Evolutionary conservation across 73 alveolate species (phyloP), one percentile per base, ranked within the genome.

Genomic region (Stentor roeselii): DNA sequence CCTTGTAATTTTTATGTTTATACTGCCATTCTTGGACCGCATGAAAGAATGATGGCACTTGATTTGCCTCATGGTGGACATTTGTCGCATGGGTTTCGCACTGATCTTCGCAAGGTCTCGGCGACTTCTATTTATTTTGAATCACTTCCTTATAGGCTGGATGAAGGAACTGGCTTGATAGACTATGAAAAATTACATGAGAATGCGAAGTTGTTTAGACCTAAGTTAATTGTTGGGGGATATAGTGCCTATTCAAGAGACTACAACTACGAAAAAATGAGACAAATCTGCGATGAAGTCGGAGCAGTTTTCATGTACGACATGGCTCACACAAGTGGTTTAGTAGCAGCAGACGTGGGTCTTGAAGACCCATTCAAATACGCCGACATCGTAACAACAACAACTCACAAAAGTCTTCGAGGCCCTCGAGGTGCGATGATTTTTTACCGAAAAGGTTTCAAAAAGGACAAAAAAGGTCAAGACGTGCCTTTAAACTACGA

Each of bases 41-140:
- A 92, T 31, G 98, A 93, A 42, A 92, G 98, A 83, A 93, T 93
- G 86, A 84, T 93, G 97, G 93, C 92, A 78, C 59, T 93, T 61
- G 97, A 92, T 87, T 90, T 96, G 36, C 96, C 99, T n/a, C 96
- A 95, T 78, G 99, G 99, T 3, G 99, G 99, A 3, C 98, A 95
- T 75, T 32, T 87, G 60, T 83, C 90, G 31, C 93, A 87, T n/a
- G 92, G 93, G 11, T 88, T 60, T 75, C 87, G 85, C 84, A 88
- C 91, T 35, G 93, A 88, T 84, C 59, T 86, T 36, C 83, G 83
- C 76, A 88, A 88, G 83, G 85, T 88, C 27, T 95, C 99, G 60
- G 95, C 97, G 59, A 95, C 96, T 38, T 85, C 98, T 37, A 89
- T 89, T 60, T 96, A 92, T 89, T 96, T 93, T 84, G 98, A 95